These are phyloP conservation scores for Umbellularia californica DNA, from an alignment of 164 flowering plant genomes.

Conservation along the genomic window DNA sequence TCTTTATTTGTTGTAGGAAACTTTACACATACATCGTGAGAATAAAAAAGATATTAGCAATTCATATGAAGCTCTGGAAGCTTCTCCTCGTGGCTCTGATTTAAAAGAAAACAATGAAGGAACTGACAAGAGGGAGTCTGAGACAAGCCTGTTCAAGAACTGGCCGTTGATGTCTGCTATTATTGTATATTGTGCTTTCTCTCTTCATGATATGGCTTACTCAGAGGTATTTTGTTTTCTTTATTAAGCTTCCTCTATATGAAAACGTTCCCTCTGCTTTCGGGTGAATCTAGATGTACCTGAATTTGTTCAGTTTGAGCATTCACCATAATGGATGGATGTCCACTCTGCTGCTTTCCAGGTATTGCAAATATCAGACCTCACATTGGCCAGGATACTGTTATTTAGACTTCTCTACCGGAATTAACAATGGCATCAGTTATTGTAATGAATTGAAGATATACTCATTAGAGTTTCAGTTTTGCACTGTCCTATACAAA, in stretches of 20 bases:
- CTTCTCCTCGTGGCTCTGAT: constrained; percentile 20
- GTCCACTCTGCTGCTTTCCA: neutral
- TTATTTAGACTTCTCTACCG: too few species aligned
- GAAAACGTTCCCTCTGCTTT: neutral
- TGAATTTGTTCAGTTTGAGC: too few species aligned
- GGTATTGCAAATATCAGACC: neutral
- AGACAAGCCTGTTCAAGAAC: constrained; percentile 51
- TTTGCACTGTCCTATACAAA: too few species aligned
- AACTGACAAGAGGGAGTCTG: constrained; percentile 19
- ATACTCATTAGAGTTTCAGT: too few species aligned
- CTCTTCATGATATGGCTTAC: constrained; percentile 86
- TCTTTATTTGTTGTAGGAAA: constrained; percentile 52
- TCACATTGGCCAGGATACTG: neutral
- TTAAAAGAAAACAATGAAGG: constrained; percentile 13
- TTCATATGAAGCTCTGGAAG: constrained; percentile 37
- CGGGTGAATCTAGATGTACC: too few species aligned
- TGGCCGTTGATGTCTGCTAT: constrained; percentile 92
- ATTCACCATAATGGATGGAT: neutral
- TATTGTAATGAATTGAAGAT: too few species aligned
- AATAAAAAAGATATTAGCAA: constrained; percentile 6
- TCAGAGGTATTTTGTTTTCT: constrained; percentile 48
- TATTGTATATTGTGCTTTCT: constrained; percentile 68
- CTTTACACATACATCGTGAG: constrained; percentile 56
- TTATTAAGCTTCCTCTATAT: neutral
- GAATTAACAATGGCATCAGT: too few species aligned